Percentiles rank a stretch among this genome's conserved stretches.
Conservation (phyloP, 2,329 filamentous ascomycete genomes). For the Didymellaceae sp. region DNA sequence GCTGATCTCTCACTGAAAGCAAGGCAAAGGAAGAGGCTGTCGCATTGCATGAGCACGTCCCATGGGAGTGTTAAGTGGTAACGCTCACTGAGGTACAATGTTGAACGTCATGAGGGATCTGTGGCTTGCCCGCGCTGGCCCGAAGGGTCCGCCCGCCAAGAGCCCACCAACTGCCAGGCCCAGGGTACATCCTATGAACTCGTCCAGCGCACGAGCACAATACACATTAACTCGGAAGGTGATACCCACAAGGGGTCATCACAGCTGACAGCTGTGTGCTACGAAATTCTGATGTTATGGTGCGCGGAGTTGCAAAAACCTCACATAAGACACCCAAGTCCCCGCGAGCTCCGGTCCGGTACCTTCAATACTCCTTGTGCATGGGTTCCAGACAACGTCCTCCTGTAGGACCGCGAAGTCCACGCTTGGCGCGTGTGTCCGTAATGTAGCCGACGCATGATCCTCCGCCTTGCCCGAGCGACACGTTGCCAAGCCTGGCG, state of each 20-base stretch:
- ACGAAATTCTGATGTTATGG: background rate
- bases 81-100: background rate
- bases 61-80: background rate
- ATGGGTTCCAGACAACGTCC: background rate
- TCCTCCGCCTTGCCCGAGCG: too few relatives aligned
- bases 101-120: constrained; percentile 11
- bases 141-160: constrained; percentile 10
- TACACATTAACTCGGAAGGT: constrained; percentile 8
- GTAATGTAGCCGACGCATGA: too few relatives aligned
- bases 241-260: background rate
- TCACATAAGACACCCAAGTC: background rate
- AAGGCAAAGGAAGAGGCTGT: background rate
- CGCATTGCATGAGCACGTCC: background rate
- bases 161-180: constrained; percentile 11
- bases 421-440: too few relatives aligned
- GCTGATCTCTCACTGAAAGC: background rate
- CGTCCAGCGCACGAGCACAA: constrained; percentile 14
- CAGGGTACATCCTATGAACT: constrained; percentile 8
- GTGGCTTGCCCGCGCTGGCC: constrained; percentile 10
- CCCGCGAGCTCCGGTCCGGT: background rate
- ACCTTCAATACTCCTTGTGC: background rate
- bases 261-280: background rate
- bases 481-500: too few relatives aligned
- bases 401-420: background rate
- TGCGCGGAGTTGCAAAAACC: background rate